Evolutionary conservation across 805 yeast species (phyloP), one percentile per base, ranked within the genome.

Genomic region (Ogataea populi-albae): DNA sequence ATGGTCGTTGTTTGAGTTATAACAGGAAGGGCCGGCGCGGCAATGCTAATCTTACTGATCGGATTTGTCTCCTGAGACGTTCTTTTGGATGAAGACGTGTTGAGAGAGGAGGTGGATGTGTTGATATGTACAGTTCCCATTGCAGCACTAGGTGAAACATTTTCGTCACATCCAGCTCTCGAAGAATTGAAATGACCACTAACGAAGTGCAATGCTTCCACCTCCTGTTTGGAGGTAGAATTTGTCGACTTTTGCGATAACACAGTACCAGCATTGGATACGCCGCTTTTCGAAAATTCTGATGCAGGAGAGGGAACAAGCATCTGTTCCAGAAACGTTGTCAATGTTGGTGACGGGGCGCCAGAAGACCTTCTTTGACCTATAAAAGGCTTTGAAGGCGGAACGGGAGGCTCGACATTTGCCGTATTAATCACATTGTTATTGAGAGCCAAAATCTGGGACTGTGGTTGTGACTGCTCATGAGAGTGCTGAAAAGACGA

Each of bases 1-100:
- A 54, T 47, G 2, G 65, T 61, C 1, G 65, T 61, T 11, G 65
- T 61, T 26, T 57, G 62, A 2, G 65, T 60, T 2, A 61, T 59
- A 5, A 60, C 59, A 10, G 65, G 65, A 20, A 61, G 38, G 1
- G 65, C 65, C 10, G 64, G 62, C 1, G 61, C 46, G 1, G 62
- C 62, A 6, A 57, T 34, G 19, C 59, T 46, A 16, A 61, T 45
- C 34, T 52, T 49, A 22, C 43, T 45, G 24, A 55, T 45, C 2
- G 64, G 63, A 34, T 59, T 59, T 11, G 40, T 40, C 24, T 46
- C 49, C 24, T 43, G 47, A 1, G 49, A 46, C 5, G 49, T 34
- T 23, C 41, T 47, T 18, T 49, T 43, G 1, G 55, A 49, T 6
- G 54, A 45, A 8, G 47, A 21, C 3, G 54, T 50, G 26, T 35